Evolutionary conservation across 1,139 yeast species (phyloP).

Genomic region (Kodamaea plutei): DNA sequence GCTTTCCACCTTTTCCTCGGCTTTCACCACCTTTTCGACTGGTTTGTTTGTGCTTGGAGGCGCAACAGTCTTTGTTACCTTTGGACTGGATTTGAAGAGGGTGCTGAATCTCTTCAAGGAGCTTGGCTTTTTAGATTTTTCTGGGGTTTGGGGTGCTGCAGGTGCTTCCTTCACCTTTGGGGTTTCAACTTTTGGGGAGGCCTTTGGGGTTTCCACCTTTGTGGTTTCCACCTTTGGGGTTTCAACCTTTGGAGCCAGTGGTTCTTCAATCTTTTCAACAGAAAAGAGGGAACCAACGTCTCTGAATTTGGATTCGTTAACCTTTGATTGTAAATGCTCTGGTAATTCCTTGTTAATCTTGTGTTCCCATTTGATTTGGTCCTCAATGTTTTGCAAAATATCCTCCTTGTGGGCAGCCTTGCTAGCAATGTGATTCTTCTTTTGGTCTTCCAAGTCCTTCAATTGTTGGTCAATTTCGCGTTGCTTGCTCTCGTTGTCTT

Average conservation of each 20-base stretch:
- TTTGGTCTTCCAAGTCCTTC: conserved; percentile 26
- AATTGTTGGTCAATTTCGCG: conserved; percentile 28
- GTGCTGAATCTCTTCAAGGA: conserved; percentile 13
- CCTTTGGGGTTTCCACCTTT: conserved; percentile 16
- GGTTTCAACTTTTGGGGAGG: conserved; percentile 7
- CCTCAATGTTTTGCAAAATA: conserved; percentile 30
- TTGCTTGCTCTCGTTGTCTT: conserved; percentile 22
- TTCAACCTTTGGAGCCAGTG: conserved; percentile 15
- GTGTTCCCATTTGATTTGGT: conserved; percentile 39
- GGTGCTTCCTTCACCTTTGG: conserved; percentile 3
- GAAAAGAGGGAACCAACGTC: conserved; percentile 43
- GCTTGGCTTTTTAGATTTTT: conserved; percentile 8
- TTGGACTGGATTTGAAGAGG: conserved; percentile 9
- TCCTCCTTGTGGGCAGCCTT: conserved; percentile 33
- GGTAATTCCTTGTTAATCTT: conserved; percentile 49
- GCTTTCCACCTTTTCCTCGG: not conserved
- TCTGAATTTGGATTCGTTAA: conserved; percentile 37
- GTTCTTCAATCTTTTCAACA: conserved; percentile 22
- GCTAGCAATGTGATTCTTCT: conserved; percentile 25
- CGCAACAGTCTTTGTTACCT: not conserved
- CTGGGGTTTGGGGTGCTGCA: not conserved
- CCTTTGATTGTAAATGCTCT: conserved; percentile 44
- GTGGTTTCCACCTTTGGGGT: conserved; percentile 11
- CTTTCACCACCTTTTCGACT: not conserved
- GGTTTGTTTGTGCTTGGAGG: conserved; percentile 1